Evolutionary conservation across 192 early-diverging fungal species (phyloP), one percentile per base, ranked within the genome.

Genomic region (Coemansia javaensis): DNA sequence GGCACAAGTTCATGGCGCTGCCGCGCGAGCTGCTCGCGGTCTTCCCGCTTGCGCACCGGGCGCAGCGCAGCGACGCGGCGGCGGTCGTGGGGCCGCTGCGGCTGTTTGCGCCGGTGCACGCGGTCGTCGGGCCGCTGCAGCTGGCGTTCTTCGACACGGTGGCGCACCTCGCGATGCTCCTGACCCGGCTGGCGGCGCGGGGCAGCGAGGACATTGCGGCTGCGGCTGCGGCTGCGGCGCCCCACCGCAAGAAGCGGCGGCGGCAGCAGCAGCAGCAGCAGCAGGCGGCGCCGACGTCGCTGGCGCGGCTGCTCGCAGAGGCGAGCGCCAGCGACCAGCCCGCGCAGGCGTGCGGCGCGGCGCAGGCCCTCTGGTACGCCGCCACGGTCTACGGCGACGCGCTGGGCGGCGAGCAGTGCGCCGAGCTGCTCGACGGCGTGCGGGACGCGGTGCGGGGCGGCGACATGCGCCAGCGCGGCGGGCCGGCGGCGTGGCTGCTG

Each of bases 71-170:
- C 9, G 25, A 23, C 8, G 27, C 40, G 6, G n/a, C 39, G 22
- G 20, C 34, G 12, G 24, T 14, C 25, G 13, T 31, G 5, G 25
- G 15, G 44, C 52, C 47, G 10, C 10, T 48, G 39, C 44, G 56
- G 31, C 20, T 40, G 24, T 44, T 62, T 25, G 27, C 50, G 16
- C 18, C 16, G 21, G 21, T 74, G 16, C 50, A 54, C 12, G 20
- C 42, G 2, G 21, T 55, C 3, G 25, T 74, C 3, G 50, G 58
- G 5, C 58, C 71, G 4, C 13, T 28, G 4, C 59, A 66, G 39
- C 1, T 59, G 17, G 63, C 50, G 7, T 74, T 66, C 17, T 74
- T 74, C 39, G 71, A 74, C 28, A 66, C 71, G 0, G 59, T 58
- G 9, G 55, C 54, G 10, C 66, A 51, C 24, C 34, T 74, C 9